Evolutionary conservation across 2,329 filamentous ascomycete genomes (phyloP).

Genomic region (Aureobasidium melanogenum): DNA sequence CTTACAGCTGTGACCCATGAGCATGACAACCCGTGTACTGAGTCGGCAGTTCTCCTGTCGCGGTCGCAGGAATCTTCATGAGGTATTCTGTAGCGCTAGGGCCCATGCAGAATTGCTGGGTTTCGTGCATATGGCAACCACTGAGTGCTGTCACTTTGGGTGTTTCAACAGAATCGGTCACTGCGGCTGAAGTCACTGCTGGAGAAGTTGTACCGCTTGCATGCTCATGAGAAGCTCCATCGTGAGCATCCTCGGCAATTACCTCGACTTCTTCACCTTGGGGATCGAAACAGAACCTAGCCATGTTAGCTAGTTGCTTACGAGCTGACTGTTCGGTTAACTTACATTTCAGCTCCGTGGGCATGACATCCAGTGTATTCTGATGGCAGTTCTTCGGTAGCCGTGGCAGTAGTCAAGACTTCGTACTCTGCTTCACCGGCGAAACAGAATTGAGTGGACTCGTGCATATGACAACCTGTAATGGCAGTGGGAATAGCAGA

Average conservation of each 20-base stretch:
- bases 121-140: slow-evolving; percentile 43
- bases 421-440: slow-evolving; percentile 35
- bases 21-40: slow-evolving; percentile 57
- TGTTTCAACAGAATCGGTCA: background rate
- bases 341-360: slow-evolving; percentile 51
- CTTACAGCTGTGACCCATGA: slow-evolving; percentile 51
- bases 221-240: background rate
- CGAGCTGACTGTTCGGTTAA: background rate
- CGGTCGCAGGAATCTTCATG: slow-evolving; percentile 43
- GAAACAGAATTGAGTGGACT: slow-evolving; percentile 37
- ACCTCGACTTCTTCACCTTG: slow-evolving; percentile 54
- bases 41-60: slow-evolving; percentile 48
- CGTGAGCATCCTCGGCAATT: slow-evolving; percentile 32
- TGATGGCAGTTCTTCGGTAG: slow-evolving; percentile 50
- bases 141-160: slow-evolving; percentile 37
- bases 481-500: background rate
- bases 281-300: slow-evolving; percentile 52
- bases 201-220: background rate
- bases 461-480: slow-evolving; percentile 40
- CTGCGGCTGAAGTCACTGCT: background rate
- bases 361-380: slow-evolving; percentile 57
- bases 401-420: slow-evolving; percentile 42
- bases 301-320: background rate
- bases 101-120: slow-evolving; percentile 37
- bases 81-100: slow-evolving; percentile 33